Evolutionary conservation across 345 rosid species (phyloP).

Genomic region (Aquilaria sinensis): DNA sequence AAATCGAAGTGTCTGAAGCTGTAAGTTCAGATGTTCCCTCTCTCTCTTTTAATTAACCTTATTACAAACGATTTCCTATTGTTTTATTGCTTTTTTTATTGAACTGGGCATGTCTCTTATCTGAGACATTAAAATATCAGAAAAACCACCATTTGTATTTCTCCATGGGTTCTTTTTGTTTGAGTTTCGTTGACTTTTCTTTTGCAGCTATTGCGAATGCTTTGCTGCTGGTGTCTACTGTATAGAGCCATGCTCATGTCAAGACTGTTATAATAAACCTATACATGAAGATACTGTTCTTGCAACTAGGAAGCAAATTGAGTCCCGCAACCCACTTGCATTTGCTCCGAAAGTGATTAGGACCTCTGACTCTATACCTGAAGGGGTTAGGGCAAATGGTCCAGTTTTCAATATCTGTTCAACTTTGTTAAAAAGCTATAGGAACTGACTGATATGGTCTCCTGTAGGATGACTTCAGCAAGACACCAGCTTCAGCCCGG

Average conservation of each 20-base stretch:
- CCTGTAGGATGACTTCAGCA: constrained; percentile 67
- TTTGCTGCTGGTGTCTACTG: constrained; percentile 99
- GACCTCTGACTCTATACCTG: constrained; percentile 45
- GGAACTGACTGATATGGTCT: constrained; percentile 11
- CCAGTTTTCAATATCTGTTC: constrained; percentile 1
- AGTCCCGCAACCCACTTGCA: constrained; percentile 95
- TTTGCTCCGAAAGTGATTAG: constrained; percentile 97
- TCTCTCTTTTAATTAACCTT: constrained; percentile 2
- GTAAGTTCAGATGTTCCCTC: constrained; percentile 38
- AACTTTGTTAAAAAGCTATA: constrained; percentile 3
- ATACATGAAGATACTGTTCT: constrained; percentile 88
- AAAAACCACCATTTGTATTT: not conserved
- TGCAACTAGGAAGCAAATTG: constrained; percentile 94
- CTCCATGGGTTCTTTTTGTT: constrained; percentile 2
- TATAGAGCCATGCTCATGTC: constrained; percentile 90
- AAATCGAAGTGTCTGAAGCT: constrained; percentile 96
- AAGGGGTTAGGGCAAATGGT: constrained; percentile 42
- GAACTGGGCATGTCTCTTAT: too few relatives aligned
- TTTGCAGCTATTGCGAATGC: constrained; percentile 93
- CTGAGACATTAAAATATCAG: too few relatives aligned
- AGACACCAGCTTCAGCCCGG: constrained; percentile 93
- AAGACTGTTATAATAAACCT: constrained; percentile 93
- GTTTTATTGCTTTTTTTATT: not conserved
- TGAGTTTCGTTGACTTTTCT: not conserved
- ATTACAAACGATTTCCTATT: not conserved